Base-by-base conservation (phyloP, 805 yeast species). In the Kodamaea kaohsiungensis region DNA sequence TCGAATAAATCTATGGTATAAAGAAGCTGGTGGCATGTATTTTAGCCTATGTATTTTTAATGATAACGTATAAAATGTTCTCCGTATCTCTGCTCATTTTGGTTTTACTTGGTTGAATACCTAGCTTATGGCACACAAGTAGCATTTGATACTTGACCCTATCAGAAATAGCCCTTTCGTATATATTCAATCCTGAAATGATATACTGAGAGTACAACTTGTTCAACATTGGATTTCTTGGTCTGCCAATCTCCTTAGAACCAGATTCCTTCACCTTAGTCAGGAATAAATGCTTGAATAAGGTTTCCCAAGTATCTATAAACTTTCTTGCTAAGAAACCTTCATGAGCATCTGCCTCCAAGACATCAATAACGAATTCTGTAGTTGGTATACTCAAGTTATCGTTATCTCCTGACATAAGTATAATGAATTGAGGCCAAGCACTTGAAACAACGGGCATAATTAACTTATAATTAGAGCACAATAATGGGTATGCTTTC, bases 301-400 rank as follows among this genome's bases (percentile, higher is more conserved):
- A 46, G 17, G 52, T 61, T 8, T 64, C 66, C 81, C 84, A 83
- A 46, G 83, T 60, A 3, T 80, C 83, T 25, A 72, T 56, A 52
- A 82, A 82, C 51, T 80, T 73, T 22, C 73, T 66, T 4, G 77
- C 64, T 56, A 84, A 65, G 58, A 84, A 85, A 13, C 75, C 67
- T 40, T 82, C 83, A 13, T 72, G 64, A 6, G 54, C 54, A 51
- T 76, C 80, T 16, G 65, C 65, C 13, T 62, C 53, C 5, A 76
- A 39, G 5, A 74, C 64, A 2, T 54, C 58, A 1, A 64, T 61
- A 12, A 66, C 62, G 15, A 76, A 61, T 45, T 68, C 68, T 43
- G 74, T 53, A 0, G 74, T 59, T 3, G 72, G 71, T 0, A 59
- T 55, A 15, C 68, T 64, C 18, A 71, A 55, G 33, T 56, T 60